These are phyloP conservation scores for Tetrapisispora fleetii DNA, from an alignment of 805 yeast genomes.

Conservation along the genomic window DNA sequence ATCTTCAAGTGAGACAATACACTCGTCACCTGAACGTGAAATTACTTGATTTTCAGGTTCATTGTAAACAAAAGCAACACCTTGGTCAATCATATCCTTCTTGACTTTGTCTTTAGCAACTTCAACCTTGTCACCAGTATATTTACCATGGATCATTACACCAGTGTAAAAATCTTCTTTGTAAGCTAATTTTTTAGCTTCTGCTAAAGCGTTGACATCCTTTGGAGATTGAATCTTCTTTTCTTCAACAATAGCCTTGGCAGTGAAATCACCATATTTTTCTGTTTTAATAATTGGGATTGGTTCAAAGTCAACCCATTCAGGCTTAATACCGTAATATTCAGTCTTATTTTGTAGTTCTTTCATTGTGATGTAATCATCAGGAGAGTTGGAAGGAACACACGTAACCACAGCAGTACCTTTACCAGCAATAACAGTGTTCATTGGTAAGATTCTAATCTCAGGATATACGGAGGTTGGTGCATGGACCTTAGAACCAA, in stretches of 20 bases:
- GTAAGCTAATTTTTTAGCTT: conserved; percentile 90
- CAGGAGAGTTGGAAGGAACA: conserved; percentile 98
- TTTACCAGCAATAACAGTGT: conserved; percentile 84
- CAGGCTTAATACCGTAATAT: conserved; percentile 72
- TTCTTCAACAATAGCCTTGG: conserved; percentile 73
- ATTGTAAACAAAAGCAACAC: conserved; percentile 78
- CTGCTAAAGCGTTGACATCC: conserved; percentile 74
- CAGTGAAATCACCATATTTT: conserved; percentile 81
- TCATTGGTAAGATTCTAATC: conserved; percentile 91
- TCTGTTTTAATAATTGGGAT: conserved; percentile 70
- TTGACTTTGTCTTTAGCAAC: conserved; percentile 81
- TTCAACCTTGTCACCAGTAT: conserved; percentile 84
- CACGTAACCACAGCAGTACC: conserved; percentile 99
- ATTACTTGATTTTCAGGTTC: conserved; percentile 89
- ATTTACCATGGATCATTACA: conserved; percentile 66
- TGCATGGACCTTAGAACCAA: conserved; percentile 82
- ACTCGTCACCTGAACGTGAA: conserved; percentile 93
- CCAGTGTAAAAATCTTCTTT: conserved; percentile 96
- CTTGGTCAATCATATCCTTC: conserved; percentile 65
- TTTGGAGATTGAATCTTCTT: conserved; percentile 91
- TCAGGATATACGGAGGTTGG: conserved; percentile 66
- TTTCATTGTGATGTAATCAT: conserved; percentile 78
- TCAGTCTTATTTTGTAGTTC: conserved; percentile 87
- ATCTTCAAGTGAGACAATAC: conserved; percentile 94
- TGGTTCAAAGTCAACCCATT: conserved; percentile 74